Percentiles rank a stretch among this genome's conserved stretches.
phyloP scores from a whole-genome alignment of 2,329 filamentous ascomycete genomes.

The Penicillium sp. region DNA sequence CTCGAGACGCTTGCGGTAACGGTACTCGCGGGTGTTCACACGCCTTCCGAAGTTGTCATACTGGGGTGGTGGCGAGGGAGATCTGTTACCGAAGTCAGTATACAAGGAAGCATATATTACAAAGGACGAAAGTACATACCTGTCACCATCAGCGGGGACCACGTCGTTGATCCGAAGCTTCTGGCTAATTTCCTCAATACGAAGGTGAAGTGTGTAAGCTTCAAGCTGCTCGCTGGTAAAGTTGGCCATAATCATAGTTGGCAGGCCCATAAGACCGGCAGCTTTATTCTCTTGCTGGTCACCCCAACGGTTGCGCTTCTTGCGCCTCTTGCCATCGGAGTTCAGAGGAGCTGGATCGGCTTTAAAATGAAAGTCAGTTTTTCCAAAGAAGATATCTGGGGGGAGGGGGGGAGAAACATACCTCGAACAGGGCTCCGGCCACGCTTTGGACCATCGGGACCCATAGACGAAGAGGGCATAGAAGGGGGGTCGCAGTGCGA shows the following conservation, averaged over 20 bases:
- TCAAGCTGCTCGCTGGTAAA: conserved; percentile 99
- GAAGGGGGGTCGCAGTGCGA: conserved; percentile 46
- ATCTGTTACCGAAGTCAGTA: conserved; percentile 55
- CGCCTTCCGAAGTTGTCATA: conserved; percentile 99
- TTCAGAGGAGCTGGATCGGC: conserved; percentile 43
- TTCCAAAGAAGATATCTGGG: no score
- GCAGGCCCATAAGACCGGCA: conserved; percentile 93
- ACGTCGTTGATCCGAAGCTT: conserved; percentile 99
- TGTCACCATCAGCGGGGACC: conserved; percentile 90
- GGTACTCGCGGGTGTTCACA: conserved; percentile 98
- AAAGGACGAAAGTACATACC: conserved; percentile 53
- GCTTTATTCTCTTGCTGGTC: conserved; percentile 98
- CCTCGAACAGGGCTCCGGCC: conserved; percentile 87
- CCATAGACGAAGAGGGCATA: conserved; percentile 33
- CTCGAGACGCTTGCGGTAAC: conserved; percentile 95
- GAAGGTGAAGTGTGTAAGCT: conserved; percentile 91
- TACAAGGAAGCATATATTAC: conserved; percentile 4
- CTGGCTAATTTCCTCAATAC: conserved; percentile 98
- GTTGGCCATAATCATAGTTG: conserved; percentile 91
- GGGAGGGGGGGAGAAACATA: conserved; percentile 42
- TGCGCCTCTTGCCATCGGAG: conserved; percentile 69
- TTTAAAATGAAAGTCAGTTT: conserved; percentile 15
- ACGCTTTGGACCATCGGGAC: conserved; percentile 63
- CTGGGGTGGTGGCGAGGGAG: conserved; percentile 90
- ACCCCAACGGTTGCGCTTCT: conserved; percentile 99